Percentiles rank a stretch among this genome's conserved stretches.
phyloP scores from a whole-genome alignment of 169 alveolate species.

The Plasmodium chabaudi region DNA sequence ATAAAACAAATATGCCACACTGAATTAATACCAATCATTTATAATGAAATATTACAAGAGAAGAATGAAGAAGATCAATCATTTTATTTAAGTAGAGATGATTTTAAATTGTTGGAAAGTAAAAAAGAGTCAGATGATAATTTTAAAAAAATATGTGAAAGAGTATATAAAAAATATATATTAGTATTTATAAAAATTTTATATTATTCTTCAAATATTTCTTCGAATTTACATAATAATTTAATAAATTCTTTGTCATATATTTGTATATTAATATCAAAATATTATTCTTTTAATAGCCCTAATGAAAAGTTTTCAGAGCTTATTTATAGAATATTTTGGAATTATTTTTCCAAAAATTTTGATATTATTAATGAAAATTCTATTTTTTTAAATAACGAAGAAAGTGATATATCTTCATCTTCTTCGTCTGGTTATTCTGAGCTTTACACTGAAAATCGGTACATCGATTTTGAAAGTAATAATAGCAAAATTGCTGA shows the following conservation, averaged over 20 bases:
- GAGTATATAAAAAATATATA: constrained; percentile 62
- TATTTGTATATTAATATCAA: constrained; percentile 67
- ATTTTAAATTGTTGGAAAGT: constrained; percentile 15
- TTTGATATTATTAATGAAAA: constrained; percentile 40
- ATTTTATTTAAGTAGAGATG: constrained; percentile 24
- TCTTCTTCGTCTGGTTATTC: constrained; percentile 30
- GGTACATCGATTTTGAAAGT: not conserved
- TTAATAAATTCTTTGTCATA: constrained; percentile 43
- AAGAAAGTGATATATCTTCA: constrained; percentile 16
- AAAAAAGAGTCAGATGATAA: constrained; percentile 35
- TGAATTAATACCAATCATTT: constrained; percentile 58
- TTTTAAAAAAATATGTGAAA: constrained; percentile 33
- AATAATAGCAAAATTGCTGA: not conserved
- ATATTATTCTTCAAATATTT: constrained; percentile 32
- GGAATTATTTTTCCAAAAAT: constrained; percentile 69
- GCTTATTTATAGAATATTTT: constrained; percentile 69
- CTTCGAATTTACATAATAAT: constrained; percentile 20
- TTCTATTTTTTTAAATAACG: constrained; percentile 16
- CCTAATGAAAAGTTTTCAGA: constrained; percentile 53
- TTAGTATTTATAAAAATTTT: constrained; percentile 53
- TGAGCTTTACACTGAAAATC: constrained; percentile 11
- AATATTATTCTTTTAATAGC: constrained; percentile 24
- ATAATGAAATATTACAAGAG: constrained; percentile 70
- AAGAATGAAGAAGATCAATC: constrained; percentile 18
- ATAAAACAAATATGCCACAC: constrained; percentile 62